These are phyloP conservation scores for Rubia yunnanensis DNA, from an alignment of 257 asterid genomes.

Conservation along the genomic window DNA sequence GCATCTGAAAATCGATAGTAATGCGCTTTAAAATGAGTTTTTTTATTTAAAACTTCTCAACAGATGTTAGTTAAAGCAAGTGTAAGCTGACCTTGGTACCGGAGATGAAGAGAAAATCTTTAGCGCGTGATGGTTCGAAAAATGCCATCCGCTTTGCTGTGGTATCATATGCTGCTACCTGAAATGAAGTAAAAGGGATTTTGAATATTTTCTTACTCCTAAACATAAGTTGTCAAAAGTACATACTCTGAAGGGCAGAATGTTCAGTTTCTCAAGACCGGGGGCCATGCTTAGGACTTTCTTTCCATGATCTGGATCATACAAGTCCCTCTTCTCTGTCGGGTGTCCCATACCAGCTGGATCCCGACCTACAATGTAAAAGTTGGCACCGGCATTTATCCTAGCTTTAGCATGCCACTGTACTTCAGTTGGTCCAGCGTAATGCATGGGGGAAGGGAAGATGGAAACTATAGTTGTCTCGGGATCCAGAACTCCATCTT, in stretches of 20 bases:
- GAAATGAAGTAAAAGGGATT: conserved; percentile 6
- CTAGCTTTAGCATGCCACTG: conserved; percentile 96
- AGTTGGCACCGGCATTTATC: conserved; percentile 80
- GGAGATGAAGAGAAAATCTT: conserved; percentile 74
- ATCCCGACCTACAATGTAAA: conserved; percentile 87
- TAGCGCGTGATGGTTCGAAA: conserved; percentile 75
- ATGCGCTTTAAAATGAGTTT: background rate
- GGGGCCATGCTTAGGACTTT: conserved; percentile 89
- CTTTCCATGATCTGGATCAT: conserved; percentile 84
- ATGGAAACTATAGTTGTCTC: conserved; percentile 71
- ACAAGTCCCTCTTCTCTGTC: conserved; percentile 71
- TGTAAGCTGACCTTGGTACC: conserved; percentile 58
- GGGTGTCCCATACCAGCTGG: conserved; percentile 95
- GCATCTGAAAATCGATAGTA: conserved; percentile 36
- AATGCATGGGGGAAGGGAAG: conserved; percentile 90
- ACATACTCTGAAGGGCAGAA: conserved; percentile 72
- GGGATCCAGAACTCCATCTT: conserved; percentile 82
- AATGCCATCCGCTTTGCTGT: conserved; percentile 63
- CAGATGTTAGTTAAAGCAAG: background rate
- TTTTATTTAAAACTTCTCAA: background rate
- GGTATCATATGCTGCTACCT: conserved; percentile 90
- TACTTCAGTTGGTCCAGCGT: conserved; percentile 93
- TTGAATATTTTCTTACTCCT: background rate
- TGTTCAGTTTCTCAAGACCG: conserved; percentile 69
- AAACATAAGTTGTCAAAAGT: background rate